phyloP scores from a whole-genome alignment of 306 rosid genomes.

The Nissolia schottii region DNA sequence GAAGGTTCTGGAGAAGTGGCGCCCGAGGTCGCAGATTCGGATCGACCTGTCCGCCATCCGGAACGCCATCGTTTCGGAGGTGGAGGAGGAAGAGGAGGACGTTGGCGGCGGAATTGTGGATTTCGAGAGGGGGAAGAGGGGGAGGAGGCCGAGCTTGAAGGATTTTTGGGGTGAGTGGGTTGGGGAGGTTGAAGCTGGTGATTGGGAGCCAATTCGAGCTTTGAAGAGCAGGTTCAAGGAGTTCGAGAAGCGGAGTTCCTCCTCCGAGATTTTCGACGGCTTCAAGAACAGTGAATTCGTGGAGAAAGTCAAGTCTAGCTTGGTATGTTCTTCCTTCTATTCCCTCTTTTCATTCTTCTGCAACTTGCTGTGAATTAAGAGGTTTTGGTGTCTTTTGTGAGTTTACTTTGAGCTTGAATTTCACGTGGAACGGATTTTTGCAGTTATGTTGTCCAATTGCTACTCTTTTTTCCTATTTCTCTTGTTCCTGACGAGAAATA shows the following conservation, averaged over 20 bases:
- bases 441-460: neutral
- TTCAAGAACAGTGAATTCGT: conserved; percentile 79
- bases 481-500: neutral
- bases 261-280: conserved; percentile 56
- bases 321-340: conserved; percentile 44
- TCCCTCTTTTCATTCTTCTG: neutral
- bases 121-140: conserved; percentile 47
- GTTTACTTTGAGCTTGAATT: neutral
- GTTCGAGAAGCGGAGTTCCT: conserved; percentile 75
- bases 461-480: neutral
- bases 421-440: neutral
- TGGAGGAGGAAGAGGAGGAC: conserved; percentile 48
- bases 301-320: conserved; percentile 81
- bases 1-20: conserved; percentile 91
- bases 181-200: conserved; percentile 50
- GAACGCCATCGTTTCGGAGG: conserved; percentile 80
- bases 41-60: conserved; percentile 79
- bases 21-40: conserved; percentile 70
- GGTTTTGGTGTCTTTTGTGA: neutral
- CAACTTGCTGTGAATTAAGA: neutral
- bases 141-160: conserved; percentile 45
- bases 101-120: conserved; percentile 32
- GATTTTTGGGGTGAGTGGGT: conserved; percentile 89
- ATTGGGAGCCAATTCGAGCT: conserved; percentile 93
- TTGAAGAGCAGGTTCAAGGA: conserved; percentile 76